Evolutionary conservation across 805 yeast genomes (phyloP), one percentile per base, ranked within the genome.

Genomic region (Saccharomycopsis capsularis): DNA sequence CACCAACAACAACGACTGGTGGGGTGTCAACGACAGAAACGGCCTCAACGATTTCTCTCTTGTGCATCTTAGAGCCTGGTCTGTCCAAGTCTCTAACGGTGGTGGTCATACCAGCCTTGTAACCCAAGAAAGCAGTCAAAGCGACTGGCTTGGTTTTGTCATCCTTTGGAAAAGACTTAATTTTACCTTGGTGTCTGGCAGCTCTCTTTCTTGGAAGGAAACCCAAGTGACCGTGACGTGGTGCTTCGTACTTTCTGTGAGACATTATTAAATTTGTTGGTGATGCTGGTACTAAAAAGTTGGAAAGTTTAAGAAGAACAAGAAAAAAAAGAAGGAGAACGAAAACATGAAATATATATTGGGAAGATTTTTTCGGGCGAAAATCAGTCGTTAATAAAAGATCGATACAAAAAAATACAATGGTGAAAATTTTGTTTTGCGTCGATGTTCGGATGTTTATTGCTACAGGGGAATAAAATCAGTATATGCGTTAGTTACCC

Each of bases 41-140:
- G 68, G 99, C 99, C 83, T 93, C 99, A 62, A 93, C 99, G 65
- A 93, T 82, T 81, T 93, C 99, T 78, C 98, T 95, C 95, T 93
- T 93, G 96, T 93, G 97, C 96, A 91, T 89, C 83, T 93, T 93
- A 72, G 99, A 93, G 74, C 99, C 99, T 78, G 99, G 99, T 80
- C 98, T 86, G 91, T 93, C 97, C 72, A 93, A 85, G 79, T 93
- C 99, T 81, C 99, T 90, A 70, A 93, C 99, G 67, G 89, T 88
- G 78, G 99, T 93, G 78, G 99, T 83, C 99, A 93, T 93, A 88
- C 99, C 99, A 65, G 99, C 99, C 83, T 80, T 80, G 96, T 93
- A 93, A 79, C 99, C 99, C 67, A 93, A 83, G 95, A 91, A 93
- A 64, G 99, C 97, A 65, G 99, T 93, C 75, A 93, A 80, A 73